Conservation (phyloP, 306 rosid species). For the Morella rubra region DNA sequence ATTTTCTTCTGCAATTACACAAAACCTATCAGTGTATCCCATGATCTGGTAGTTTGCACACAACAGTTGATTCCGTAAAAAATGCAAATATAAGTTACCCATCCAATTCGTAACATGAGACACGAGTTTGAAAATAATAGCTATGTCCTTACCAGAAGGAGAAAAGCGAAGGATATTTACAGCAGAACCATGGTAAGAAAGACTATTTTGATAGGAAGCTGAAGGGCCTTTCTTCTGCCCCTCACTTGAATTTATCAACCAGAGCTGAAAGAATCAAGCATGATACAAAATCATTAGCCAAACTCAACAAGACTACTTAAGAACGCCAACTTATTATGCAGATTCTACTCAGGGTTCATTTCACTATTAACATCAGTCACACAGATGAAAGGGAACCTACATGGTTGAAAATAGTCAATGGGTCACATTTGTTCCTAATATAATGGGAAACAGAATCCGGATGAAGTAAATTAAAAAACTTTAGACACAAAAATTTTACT, state of each 20-base stretch:
- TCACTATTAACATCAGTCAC: not conserved
- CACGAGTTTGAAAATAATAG: not conserved
- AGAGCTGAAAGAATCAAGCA: constrained; percentile 50
- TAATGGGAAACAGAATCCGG: not conserved
- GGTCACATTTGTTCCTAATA: not conserved
- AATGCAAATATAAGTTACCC: not conserved
- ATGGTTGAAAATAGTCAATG: not conserved
- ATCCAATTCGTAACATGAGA: not conserved
- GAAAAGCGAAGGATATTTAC: constrained; percentile 84
- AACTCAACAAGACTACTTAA: not conserved
- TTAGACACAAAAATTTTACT: not conserved
- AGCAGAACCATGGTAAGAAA: constrained; percentile 75
- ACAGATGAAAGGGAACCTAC: no score
- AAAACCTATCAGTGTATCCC: not conserved
- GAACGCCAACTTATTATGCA: not conserved
- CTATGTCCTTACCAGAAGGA: constrained; percentile 54
- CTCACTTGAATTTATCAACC: constrained; percentile 59
- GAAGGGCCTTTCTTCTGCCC: constrained; percentile 58
- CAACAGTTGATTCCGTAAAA: not conserved
- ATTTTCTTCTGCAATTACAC: not conserved
- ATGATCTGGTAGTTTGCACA: not conserved
- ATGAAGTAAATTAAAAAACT: not conserved
- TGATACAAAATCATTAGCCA: constrained; percentile 19
- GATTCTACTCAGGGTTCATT: not conserved
- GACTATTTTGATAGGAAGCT: constrained; percentile 64